phyloP scores from a whole-genome alignment of 1,139 yeast genomes.

The Pichia sp. region DNA sequence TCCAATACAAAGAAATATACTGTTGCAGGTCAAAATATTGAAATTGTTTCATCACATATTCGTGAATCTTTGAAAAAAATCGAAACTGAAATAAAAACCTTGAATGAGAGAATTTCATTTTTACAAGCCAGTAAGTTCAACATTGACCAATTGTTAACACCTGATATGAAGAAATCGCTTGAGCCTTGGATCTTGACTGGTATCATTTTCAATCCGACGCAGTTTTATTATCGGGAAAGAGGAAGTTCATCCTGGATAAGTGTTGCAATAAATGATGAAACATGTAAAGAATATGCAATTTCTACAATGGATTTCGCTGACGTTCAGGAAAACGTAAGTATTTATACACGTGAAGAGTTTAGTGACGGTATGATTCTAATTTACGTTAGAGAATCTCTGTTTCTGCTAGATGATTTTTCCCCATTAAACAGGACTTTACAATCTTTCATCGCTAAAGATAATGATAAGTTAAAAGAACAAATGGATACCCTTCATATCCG shows the following conservation, averaged over 20 bases:
- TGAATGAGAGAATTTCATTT: background rate
- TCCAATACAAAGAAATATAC: slow-evolving; percentile 12
- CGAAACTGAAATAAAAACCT: slow-evolving; percentile 7
- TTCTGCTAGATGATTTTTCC: slow-evolving; percentile 10
- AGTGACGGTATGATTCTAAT: slow-evolving; percentile 29
- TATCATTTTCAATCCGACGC: slow-evolving; percentile 26
- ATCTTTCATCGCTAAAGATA: slow-evolving; percentile 25
- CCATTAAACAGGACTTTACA: slow-evolving; percentile 18
- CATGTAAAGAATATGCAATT: slow-evolving; percentile 23
- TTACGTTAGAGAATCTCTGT: slow-evolving; percentile 28
- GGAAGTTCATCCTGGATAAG: slow-evolving; percentile 19
- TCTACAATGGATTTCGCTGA: slow-evolving; percentile 21
- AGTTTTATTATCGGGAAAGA: slow-evolving; percentile 26
- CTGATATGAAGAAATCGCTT: slow-evolving; percentile 13
- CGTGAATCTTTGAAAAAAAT: slow-evolving; percentile 16
- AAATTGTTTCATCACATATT: slow-evolving; percentile 12
- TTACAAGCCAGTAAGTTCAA: slow-evolving; percentile 18
- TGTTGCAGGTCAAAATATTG: slow-evolving; percentile 14
- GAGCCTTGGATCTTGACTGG: slow-evolving; percentile 33
- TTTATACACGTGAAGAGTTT: slow-evolving; percentile 21
- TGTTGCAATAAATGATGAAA: slow-evolving; percentile 24
- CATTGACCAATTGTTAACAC: slow-evolving; percentile 23
- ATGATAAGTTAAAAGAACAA: slow-evolving; percentile 17
- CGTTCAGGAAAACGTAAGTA: slow-evolving; percentile 21
- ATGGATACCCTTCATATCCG: background rate